Percentiles rank a stretch among this genome's conserved stretches.
Conservation (phyloP, 2,329 filamentous ascomycete species). For the Arthrinium puccinioides region DNA sequence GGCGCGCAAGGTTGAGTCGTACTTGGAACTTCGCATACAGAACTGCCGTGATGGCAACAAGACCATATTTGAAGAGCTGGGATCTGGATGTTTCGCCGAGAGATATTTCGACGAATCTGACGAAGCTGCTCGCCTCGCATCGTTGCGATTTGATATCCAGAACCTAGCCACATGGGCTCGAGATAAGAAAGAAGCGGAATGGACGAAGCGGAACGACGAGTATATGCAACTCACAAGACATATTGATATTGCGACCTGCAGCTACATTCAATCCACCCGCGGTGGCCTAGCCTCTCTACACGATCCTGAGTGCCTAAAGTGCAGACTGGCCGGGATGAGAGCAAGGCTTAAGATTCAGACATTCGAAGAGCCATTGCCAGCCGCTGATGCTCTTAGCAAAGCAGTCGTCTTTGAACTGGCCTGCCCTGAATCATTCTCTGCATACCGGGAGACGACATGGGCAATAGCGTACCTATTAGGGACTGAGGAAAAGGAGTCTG, state of each 20-base stretch:
- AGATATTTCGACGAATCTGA: conserved; percentile 35
- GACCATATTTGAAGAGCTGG: conserved; percentile 41
- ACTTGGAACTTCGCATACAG: conserved; percentile 33
- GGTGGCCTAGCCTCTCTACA: conserved; percentile 8
- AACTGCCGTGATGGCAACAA: conserved; percentile 11
- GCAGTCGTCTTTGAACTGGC: conserved; percentile 33
- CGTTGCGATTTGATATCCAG: conserved; percentile 14
- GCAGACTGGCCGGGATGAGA: conserved; percentile 20
- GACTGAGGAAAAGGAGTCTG: conserved; percentile 7
- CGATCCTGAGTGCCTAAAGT: conserved; percentile 26
- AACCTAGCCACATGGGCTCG: conserved; percentile 9
- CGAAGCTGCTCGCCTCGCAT: conserved; percentile 15
- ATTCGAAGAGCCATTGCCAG: conserved; percentile 33
- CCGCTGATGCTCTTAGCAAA: conserved; percentile 19
- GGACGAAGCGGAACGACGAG: conserved; percentile 17
- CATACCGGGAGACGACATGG: conserved; percentile 36
- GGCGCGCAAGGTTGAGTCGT: conserved; percentile 36
- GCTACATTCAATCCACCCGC: conserved; percentile 15
- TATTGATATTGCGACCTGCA: conserved; percentile 23
- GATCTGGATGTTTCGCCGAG: conserved; percentile 36
- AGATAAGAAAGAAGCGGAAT: conserved; percentile 23
- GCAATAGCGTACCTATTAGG: conserved; percentile 23
- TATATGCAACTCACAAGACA: conserved; percentile 24
- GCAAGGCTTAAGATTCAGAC: conserved; percentile 25
- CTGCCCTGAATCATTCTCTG: conserved; percentile 24